These are phyloP conservation scores for Cenchrus purpureus DNA, from an alignment of 176 grass and related monocot species.

Conservation along the genomic window DNA sequence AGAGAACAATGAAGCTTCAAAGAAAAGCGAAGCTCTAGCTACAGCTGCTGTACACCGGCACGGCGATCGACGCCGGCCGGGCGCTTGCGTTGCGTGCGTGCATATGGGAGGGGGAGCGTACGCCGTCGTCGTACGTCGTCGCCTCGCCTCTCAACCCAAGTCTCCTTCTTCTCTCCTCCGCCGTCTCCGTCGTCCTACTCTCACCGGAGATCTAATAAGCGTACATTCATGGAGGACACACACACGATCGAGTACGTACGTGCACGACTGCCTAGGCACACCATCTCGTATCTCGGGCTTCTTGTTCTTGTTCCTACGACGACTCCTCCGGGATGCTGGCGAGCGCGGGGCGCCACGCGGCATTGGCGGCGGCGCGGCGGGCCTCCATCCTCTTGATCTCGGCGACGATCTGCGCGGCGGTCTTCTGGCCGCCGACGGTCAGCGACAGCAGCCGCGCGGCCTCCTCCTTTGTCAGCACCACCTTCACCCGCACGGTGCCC, in stretches of 20 bases:
- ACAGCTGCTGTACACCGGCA: conserved; percentile 22
- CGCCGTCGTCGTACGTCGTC: neutral
- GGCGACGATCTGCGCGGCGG: conserved; percentile 61
- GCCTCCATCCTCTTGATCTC: conserved; percentile 72
- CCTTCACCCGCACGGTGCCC: conserved; percentile 71
- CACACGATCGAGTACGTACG: neutral
- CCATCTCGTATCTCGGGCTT: neutral
- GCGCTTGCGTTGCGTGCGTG: neutral
- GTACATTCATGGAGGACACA: neutral
- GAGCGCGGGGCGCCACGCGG: conserved; percentile 65
- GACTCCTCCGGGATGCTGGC: conserved; percentile 80
- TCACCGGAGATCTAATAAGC: no score
- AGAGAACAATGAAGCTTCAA: conserved; percentile 10
- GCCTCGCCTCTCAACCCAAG: conserved; percentile 59
- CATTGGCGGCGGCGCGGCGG: conserved; percentile 31
- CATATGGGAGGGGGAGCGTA: conserved; percentile 52
- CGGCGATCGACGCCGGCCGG: neutral
- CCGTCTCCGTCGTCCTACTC: no score
- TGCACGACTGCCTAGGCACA: neutral
- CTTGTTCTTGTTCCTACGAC: neutral
- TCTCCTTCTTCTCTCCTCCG: neutral
- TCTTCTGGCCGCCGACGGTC: conserved; percentile 57
- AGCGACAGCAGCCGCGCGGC: conserved; percentile 72
- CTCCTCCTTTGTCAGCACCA: conserved; percentile 79
- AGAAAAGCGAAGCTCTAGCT: conserved; percentile 5